Evolutionary conservation across 2,329 filamentous ascomycete genomes (phyloP).

Genomic region (Talaromyces sp.): DNA sequence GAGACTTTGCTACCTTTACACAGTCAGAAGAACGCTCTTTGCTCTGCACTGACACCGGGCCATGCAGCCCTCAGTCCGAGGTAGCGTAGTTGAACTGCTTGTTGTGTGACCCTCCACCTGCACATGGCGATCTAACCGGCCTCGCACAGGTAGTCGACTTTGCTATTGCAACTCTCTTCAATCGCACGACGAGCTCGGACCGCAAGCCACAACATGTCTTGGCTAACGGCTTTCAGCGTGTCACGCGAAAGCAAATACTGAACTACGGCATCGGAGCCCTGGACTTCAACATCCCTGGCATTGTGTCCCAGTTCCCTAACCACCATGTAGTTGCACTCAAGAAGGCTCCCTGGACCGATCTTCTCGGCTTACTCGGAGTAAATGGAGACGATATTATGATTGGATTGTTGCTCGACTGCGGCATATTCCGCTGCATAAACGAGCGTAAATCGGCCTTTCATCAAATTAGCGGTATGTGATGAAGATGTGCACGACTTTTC

Average conservation of each 20-base stretch:
- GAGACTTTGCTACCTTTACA: constrained; percentile 59
- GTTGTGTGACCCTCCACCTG: constrained; percentile 40
- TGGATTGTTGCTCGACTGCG: constrained; percentile 69
- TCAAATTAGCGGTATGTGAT: constrained; percentile 68
- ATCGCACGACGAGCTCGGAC: constrained; percentile 44
- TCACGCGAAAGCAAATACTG: constrained; percentile 23
- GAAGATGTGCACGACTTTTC: background rate
- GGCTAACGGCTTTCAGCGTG: constrained; percentile 72
- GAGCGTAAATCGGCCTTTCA: constrained; percentile 62
- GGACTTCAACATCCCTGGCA: constrained; percentile 57
- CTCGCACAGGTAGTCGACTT: constrained; percentile 62
- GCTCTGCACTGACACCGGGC: constrained; percentile 32
- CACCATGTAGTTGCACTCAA: constrained; percentile 66
- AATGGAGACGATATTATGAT: constrained; percentile 74
- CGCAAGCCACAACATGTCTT: constrained; percentile 68
- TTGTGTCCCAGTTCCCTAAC: constrained; percentile 64
- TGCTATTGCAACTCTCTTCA: constrained; percentile 72
- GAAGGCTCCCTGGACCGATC: constrained; percentile 65
- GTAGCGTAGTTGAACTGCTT: background rate
- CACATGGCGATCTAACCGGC: background rate
- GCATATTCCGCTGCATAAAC: constrained; percentile 65
- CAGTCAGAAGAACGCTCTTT: constrained; percentile 51
- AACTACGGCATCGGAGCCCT: constrained; percentile 28
- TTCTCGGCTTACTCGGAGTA: constrained; percentile 69
- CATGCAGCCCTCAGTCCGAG: constrained; percentile 57